Conservation (phyloP, 2,329 filamentous ascomycete genomes). For the Xylaria sp. region DNA sequence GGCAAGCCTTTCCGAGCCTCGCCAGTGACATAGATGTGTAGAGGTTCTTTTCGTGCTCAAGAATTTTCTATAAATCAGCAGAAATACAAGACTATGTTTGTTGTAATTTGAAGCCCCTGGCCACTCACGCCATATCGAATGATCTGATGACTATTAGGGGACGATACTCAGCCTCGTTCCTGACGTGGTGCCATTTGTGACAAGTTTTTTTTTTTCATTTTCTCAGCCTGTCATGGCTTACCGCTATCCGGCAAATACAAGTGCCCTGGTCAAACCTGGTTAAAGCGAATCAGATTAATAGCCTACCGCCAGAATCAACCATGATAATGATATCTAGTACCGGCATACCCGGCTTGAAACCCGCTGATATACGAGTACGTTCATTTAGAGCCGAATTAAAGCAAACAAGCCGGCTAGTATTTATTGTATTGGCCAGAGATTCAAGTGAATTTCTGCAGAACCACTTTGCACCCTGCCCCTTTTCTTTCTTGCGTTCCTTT, state of each 20-base stretch:
- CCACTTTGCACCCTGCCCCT: not conserved
- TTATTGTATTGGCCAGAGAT: too few species aligned
- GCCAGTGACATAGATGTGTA: not conserved
- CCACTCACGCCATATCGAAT: constrained; percentile 42
- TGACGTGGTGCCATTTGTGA: constrained; percentile 14
- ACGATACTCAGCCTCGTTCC: not conserved
- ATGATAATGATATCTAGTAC: not conserved
- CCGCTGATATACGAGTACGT: not conserved
- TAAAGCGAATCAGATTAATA: not conserved
- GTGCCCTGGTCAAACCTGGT: not conserved
- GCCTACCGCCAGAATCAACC: not conserved
- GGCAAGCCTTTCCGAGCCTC: constrained; percentile 9
- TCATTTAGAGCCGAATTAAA: not conserved
- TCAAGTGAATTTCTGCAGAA: too few species aligned
- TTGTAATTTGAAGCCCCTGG: constrained; percentile 35
- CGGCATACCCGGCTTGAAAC: not conserved
- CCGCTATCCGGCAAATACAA: not conserved
- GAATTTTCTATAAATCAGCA: not conserved
- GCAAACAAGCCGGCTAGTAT: too few species aligned
- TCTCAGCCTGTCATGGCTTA: constrained; percentile 2
- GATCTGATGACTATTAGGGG: constrained; percentile 1
- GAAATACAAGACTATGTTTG: not conserved
- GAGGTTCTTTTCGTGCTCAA: not conserved
- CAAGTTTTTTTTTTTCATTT: not conserved
- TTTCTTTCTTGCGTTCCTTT: not conserved